Evolutionary conservation across 2,329 filamentous ascomycete species (phyloP).

Genomic region (Trichoderma arundinaceum): DNA sequence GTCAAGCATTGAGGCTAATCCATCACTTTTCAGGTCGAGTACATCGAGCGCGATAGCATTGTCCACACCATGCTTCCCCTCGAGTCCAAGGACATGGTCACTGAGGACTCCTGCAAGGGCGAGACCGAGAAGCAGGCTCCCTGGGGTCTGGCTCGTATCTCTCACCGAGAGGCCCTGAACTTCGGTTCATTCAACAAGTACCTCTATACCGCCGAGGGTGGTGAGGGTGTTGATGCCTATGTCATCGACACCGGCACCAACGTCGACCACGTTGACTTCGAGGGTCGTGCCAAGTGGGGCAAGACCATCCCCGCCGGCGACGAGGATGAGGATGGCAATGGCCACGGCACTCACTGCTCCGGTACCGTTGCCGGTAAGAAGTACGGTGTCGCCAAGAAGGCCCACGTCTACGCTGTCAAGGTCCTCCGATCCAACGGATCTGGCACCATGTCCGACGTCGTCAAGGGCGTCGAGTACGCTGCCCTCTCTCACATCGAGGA

Average conservation of each 20-base stretch:
- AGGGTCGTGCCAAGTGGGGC: constrained; percentile 93
- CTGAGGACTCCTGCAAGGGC: constrained; percentile 53
- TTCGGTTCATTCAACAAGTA: constrained; percentile 99
- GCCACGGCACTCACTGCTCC: constrained; percentile 98
- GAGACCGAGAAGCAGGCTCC: constrained; percentile 88
- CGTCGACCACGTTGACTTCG: constrained; percentile 91
- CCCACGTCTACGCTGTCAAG: constrained; percentile 95
- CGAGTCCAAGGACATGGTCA: constrained; percentile 46
- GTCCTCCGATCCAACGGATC: constrained; percentile 97
- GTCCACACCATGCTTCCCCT: constrained; percentile 76
- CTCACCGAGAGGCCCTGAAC: constrained; percentile 83
- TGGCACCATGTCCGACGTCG: constrained; percentile 97
- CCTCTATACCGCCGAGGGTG: constrained; percentile 85
- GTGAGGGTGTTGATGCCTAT: constrained; percentile 98
- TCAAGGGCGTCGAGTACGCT: constrained; percentile 97
- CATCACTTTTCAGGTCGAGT: constrained; percentile 73
- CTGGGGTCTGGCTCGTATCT: constrained; percentile 99
- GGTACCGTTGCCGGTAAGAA: constrained; percentile 98
- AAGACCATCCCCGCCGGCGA: constrained; percentile 91
- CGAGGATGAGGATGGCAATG: constrained; percentile 90
- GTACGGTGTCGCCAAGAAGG: constrained; percentile 99
- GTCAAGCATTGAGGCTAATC: neutral
- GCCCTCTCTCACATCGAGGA: constrained; percentile 79
- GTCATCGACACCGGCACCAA: constrained; percentile 99
- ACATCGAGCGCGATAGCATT: constrained; percentile 91